These are phyloP conservation scores for Magnusiomyces suaveolens DNA, from an alignment of 1,139 yeast species.

Conservation along the genomic window DNA sequence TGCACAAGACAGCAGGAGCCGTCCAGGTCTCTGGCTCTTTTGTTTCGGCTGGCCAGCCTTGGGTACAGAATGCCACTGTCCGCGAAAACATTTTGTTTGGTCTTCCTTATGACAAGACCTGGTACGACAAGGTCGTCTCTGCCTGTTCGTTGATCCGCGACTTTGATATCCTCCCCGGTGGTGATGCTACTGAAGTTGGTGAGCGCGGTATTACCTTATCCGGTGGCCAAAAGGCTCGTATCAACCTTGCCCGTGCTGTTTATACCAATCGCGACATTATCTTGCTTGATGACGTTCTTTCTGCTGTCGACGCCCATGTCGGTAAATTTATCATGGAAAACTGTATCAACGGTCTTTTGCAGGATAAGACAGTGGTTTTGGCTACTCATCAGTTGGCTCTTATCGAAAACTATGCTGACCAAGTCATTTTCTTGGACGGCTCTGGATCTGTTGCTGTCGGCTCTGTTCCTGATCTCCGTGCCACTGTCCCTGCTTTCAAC, in stretches of 20 bases:
- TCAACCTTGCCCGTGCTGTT: conserved; percentile 76
- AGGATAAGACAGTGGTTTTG: conserved; percentile 55
- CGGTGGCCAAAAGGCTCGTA: conserved; percentile 89
- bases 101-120: conserved; percentile 41
- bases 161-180: conserved; percentile 62
- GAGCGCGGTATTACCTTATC: conserved; percentile 87
- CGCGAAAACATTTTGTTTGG: conserved; percentile 72
- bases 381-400: conserved; percentile 81
- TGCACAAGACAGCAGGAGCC: conserved; percentile 44
- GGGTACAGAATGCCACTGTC: conserved; percentile 82
- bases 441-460: conserved; percentile 58
- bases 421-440: conserved; percentile 58
- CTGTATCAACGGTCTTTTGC: conserved; percentile 53
- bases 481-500: conserved; percentile 40
- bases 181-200: conserved; percentile 82
- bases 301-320: conserved; percentile 89
- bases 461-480: conserved; percentile 43
- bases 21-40: conserved; percentile 35
- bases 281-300: conserved; percentile 72
- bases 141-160: conserved; percentile 65
- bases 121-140: conserved; percentile 47
- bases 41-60: conserved; percentile 49
- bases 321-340: conserved; percentile 71
- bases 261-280: conserved; percentile 60
- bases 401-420: conserved; percentile 51